Base-by-base conservation (phyloP, 768 basidiomycete genomes). In the Exsudoporus frostii region DNA sequence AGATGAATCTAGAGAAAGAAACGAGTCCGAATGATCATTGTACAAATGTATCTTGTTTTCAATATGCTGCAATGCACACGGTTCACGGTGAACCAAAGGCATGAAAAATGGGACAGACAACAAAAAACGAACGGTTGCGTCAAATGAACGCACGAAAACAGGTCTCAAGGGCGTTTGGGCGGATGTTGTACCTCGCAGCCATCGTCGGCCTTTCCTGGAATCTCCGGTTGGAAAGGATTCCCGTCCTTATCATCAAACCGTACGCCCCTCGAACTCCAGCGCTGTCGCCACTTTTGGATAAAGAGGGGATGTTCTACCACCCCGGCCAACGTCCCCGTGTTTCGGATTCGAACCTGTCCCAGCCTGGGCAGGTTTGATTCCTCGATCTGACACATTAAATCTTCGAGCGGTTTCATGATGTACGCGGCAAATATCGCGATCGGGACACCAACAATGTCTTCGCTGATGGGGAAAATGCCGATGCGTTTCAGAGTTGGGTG, bases 381-480 rank as follows among this genome's bases (percentile, higher is more conserved):
- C 46, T 77, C 73, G 22, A 77, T 67, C 40, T 70, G 64, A 39
- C 65, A 63, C 57, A 78, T 64, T 13, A 76, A 50, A n/a, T 61
- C 64, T 25, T 76, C 74, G 19, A 78, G 65, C 7, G 76, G 76
- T 19, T 56, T 62, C 62, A 79, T 65, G 27, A 79, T 71, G 20
- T 76, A 76, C 20, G 66, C 62, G 5, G 63, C 57, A 42, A 74
- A 77, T 40, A 76, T 63, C 24, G 65, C 67, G 9, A 55, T 48
- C 1, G 77, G 78, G 3, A 75, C 75, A 2, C 59, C 63, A 10
- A 73, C 64, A 7, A 63, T 34, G 24, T 76, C 65, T 20, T 76
- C 77, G 36, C 69, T 65, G 30, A 69, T 59, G n/a, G 78, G 77
- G 19, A 71, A 65, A 46, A 79, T 72, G 33, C 76, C 77, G 17